Evolutionary conservation across 2,329 filamentous ascomycete genomes (phyloP), one percentile per base, ranked within the genome.

Genomic region (Coccinonectria pachysandricola): DNA sequence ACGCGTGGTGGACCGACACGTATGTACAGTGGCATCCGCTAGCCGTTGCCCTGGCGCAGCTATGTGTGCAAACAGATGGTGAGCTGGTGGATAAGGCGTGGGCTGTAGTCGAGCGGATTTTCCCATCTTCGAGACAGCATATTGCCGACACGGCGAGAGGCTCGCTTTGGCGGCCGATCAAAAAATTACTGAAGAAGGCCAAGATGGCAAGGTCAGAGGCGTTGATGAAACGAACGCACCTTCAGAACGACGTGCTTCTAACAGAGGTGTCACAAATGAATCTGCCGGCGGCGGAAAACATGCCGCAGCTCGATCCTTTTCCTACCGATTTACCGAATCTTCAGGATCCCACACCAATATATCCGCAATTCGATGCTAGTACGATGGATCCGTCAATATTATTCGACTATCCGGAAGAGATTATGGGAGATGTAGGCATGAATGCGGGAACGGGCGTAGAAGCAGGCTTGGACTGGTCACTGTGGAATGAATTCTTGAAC

Each of bases 21-120:
- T 71, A 66, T 44, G 60, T 68, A 9, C 66, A 68, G 31, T 71
- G 68, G 68, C 67, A 71, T 36, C 59, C 65, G 6, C 48, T 71
- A 1, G 64, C 67, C 2, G 64, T 71, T 6, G 58, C 62, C 2
- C 46, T 71, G 9, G 65, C 65, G 1, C 65, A 69, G 34, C 52
- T 71, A 12, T 71, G 65, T 40, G 49, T 56, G 3, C 61, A 63
- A 36, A 59, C 62, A 3, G 48, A 53, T 19, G 64, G 62, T 6
- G 53, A 55, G 12, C 45, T 63, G 15, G 64, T 60, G 10, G 56
- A 64, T 5, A 53, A 60, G 26, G 65, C 68, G 1, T 73, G 68
- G 68, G 37, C 30, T 10, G 50, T 62, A 12, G 52, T 71, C 13
- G 63, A 71, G 6, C 40, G 41, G 12, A 56, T 57, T 5, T 65